Evolutionary conservation across 805 yeast genomes (phyloP), one percentile per base, ranked within the genome.

Genomic region (Candida incommunis): DNA sequence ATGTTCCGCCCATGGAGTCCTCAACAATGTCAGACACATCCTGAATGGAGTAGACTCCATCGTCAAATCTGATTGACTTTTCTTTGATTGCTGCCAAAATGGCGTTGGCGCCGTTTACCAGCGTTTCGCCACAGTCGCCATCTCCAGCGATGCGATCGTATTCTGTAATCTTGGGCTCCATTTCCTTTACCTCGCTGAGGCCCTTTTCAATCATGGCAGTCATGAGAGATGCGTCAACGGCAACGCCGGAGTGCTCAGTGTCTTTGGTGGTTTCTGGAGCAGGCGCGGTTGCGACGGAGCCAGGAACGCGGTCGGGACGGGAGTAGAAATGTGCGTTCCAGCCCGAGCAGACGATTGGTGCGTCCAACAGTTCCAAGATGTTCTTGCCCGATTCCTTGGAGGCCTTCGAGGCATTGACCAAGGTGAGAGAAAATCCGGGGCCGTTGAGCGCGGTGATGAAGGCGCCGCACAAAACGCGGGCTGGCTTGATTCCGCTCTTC

Each of bases 101-200:
- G 1, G 83, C 87, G 45, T 78, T 71, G 23, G 87, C 92, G 34
- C 96, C 97, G 22, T 76, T 72, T 13, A 78, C 84, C 49, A 88
- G 66, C 1, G 96, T 88, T 55, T 85, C 92, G 35, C 97, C 97
- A 64, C 96, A 88, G 60, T 88, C 97, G 54, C 97, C 97, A 61
- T 88, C 97, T 47, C 97, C 97, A 1, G 90, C 96, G 52, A 78
- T 70, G 1, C 94, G 82, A 56, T 88, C 97, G 52, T 82, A 78
- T 45, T 76, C 72, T 1, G 96, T 88, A 56, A 88, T 81, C 54
- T 76, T 74, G 2, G 95, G 92, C 61, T 88, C 96, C n/a, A 73
- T 73, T 23, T 70, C 66, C 40, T 80, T 65, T 4, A 79, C 64
- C 4, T 61, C 59, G 44, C 74, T 65, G 46, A 83, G 79, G 34